Conservation (phyloP, 352 stramenopile genomes). For the Pythium phragmitis region DNA sequence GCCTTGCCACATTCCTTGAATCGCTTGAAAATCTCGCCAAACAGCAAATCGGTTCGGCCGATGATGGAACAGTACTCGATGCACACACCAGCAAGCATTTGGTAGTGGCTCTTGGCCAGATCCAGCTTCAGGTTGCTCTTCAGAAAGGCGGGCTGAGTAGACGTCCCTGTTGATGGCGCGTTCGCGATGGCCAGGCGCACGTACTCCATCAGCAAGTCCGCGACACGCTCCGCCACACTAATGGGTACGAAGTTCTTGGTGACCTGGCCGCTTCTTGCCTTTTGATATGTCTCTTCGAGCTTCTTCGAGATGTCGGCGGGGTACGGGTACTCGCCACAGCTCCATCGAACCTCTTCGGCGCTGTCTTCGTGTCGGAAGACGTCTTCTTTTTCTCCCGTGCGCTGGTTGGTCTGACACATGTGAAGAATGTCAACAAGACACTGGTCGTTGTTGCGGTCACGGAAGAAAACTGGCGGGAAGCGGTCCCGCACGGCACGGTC, state of each 20-base stretch:
- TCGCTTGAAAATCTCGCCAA: slow-evolving; percentile 85
- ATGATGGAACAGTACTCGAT: slow-evolving; percentile 95
- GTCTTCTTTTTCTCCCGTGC: slow-evolving; percentile 85
- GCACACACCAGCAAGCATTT: slow-evolving; percentile 95
- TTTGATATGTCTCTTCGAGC: slow-evolving; percentile 84
- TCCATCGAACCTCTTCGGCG: slow-evolving; percentile 82
- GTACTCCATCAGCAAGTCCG: slow-evolving; percentile 89
- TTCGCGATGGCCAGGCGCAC: slow-evolving; percentile 87
- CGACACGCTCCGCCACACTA: slow-evolving; percentile 85
- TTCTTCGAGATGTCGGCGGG: slow-evolving; percentile 76
- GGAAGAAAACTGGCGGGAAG: slow-evolving; percentile 88
- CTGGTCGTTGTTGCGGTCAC: slow-evolving; percentile 87
- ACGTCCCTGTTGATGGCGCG: slow-evolving; percentile 42
- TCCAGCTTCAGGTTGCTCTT: slow-evolving; percentile 82
- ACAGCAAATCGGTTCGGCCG: slow-evolving; percentile 78
- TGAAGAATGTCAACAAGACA: slow-evolving; percentile 88
- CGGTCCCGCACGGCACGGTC: slow-evolving; percentile 81
- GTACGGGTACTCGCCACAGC: slow-evolving; percentile 79
- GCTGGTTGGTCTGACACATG: slow-evolving; percentile 90
- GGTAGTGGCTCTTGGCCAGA: slow-evolving; percentile 93
- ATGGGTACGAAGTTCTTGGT: slow-evolving; percentile 90
- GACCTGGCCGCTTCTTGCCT: slow-evolving; percentile 72
- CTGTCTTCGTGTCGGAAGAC: slow-evolving; percentile 69
- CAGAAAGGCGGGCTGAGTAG: slow-evolving; percentile 35
- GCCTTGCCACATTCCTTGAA: slow-evolving; percentile 84